Base-by-base conservation (phyloP, 106 monocot species). In the Gastrodia elata region DNA sequence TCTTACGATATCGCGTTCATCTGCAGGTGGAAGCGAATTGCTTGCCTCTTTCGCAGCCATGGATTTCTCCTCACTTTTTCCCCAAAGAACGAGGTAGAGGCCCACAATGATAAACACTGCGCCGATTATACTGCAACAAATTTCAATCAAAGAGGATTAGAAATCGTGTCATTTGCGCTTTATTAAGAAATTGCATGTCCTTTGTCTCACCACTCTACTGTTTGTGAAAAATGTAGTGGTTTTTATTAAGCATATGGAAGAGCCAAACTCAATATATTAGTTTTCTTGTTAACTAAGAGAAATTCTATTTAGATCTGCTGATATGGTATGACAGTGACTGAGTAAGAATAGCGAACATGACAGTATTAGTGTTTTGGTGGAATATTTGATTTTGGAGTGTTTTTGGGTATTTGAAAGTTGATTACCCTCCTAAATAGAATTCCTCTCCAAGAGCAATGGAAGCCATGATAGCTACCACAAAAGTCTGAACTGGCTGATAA, bases 401-500 rank as follows among this genome's bases (percentile, higher is more conserved):
- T 11, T n/a, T 46, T 49, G 26, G n/a, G n/a, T 40, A 56, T 22
- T 35, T 22, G n/a, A n/a, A n/a, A n/a, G n/a, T 77, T 18, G 8
- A 39, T 24, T 70, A 94, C 94, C 91, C 91, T 73, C 95, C 95
- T 5, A 96, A 83, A 71, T 96, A 96, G 84, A 96, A 96, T 75
- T 90, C 77, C 75, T 96, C 95, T 32, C 92, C 87, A 5, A 96
- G 70, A 64, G 87, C 83, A 11, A 90, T 42, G 71, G 92, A 96
- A 8, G 92, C 89, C 84, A 84, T 86, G 82, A 96, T 90, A n/a
- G 95, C 95, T 1, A 96, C 95, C 1, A 92, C 92, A 0, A 96
- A 85, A 3, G 95, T 96, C 70, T 96, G 95, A 30, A 96, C 95
- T 0, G 95, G 95, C 52, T 96, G 95, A 80, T 96, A 96, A 9